Evolutionary conservation across 1,284 basidiomycete species (phyloP).

Genomic region (Tylopilus sp.): DNA sequence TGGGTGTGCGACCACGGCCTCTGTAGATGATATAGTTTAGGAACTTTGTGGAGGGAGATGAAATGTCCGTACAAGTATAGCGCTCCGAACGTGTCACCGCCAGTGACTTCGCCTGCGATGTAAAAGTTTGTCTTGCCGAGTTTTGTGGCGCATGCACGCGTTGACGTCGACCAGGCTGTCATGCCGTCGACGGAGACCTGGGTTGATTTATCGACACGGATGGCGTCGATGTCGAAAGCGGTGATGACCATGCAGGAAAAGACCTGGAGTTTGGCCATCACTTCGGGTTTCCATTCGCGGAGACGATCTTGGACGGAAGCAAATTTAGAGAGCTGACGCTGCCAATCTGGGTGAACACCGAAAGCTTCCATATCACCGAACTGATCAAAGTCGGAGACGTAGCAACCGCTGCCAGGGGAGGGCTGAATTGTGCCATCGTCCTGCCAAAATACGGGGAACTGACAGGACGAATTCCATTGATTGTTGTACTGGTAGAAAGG

Average conservation of each 20-base stretch:
- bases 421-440: slow-evolving; percentile 68
- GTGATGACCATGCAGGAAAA: slow-evolving; percentile 85
- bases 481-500: slow-evolving; percentile 54
- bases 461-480: slow-evolving; percentile 69
- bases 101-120: slow-evolving; percentile 91
- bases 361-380: slow-evolving; percentile 95
- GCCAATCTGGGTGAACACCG: slow-evolving; percentile 91
- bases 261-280: slow-evolving; percentile 71
- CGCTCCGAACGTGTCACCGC: slow-evolving; percentile 86
- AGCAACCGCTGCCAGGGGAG: slow-evolving; percentile 62
- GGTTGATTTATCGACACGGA: slow-evolving; percentile 92
- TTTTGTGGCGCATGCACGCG: slow-evolving; percentile 67
- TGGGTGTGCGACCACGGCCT: slow-evolving; percentile 82
- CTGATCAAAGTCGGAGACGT: slow-evolving; percentile 84
- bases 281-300: slow-evolving; percentile 79
- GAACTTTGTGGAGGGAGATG: not conserved
- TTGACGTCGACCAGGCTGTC: slow-evolving; percentile 70
- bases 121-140: slow-evolving; percentile 84
- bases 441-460: slow-evolving; percentile 75
- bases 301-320: slow-evolving; percentile 93
- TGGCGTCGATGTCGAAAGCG: slow-evolving; percentile 85
- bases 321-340: slow-evolving; percentile 91
- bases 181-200: slow-evolving; percentile 85
- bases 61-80: slow-evolving; percentile 68
- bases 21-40: slow-evolving; percentile 38